These are phyloP conservation scores for Tylopilus rubrobrunneus DNA, from an alignment of 768 basidiomycete species.

Conservation along the genomic window DNA sequence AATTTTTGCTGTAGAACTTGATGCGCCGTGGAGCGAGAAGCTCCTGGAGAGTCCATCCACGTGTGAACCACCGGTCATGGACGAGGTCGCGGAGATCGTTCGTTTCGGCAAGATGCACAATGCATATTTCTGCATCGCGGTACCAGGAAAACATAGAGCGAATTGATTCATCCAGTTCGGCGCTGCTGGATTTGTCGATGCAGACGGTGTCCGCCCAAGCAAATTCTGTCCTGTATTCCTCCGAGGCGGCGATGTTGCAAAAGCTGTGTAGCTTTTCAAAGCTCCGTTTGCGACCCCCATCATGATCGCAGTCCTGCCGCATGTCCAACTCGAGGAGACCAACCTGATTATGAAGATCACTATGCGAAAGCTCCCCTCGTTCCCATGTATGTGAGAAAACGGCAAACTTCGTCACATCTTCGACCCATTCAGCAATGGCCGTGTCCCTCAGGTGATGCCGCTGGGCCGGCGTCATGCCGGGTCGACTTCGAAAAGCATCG, in stretches of 20 bases:
- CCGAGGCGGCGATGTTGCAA: neutral
- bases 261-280: neutral
- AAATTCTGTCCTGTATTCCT: neutral
- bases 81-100: neutral
- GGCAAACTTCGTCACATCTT: neutral
- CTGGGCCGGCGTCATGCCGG: neutral
- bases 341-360: neutral
- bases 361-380: neutral
- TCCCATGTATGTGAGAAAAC: constrained; percentile 1
- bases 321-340: neutral
- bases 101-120: constrained; percentile 9
- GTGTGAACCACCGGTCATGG: constrained; percentile 15
- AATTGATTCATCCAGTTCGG: constrained; percentile 19
- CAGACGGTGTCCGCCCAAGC: constrained; percentile 17
- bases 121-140: constrained; percentile 9
- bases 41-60: constrained; percentile 7
- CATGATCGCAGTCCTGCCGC: neutral
- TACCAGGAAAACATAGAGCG: constrained; percentile 24
- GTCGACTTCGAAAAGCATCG: neutral
- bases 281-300: neutral
- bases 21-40: constrained; percentile 11
- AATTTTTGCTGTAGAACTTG: constrained; percentile 11
- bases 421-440: neutral
- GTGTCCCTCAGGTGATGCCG: neutral
- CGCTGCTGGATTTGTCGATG: constrained; percentile 16